Conservation (phyloP, 129 eudicot genomes). For the Ambrosia artemisiifolia region DNA sequence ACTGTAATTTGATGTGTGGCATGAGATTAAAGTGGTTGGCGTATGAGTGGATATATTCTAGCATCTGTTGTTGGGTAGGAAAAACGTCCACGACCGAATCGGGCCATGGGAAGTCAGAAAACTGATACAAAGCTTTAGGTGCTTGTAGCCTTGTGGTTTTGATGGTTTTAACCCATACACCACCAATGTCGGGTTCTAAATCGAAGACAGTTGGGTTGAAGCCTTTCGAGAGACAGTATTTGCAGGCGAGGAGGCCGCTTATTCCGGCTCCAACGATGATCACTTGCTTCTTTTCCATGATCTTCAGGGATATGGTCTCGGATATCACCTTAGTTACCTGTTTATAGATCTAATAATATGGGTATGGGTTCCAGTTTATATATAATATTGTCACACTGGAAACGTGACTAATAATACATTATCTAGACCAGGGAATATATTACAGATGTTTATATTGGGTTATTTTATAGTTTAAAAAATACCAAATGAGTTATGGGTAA, state of each 20-base stretch:
- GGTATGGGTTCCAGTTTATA: neutral
- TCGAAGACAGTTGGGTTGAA: constrained; percentile 60
- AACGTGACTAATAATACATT: neutral
- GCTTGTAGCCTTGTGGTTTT: constrained; percentile 55
- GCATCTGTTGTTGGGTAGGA: constrained; percentile 39
- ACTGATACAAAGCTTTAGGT: constrained; percentile 40
- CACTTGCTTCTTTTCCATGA: constrained; percentile 43
- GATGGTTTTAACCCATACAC: constrained; percentile 57
- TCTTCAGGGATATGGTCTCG: neutral
- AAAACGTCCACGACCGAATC: constrained; percentile 34
- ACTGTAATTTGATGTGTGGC: constrained; percentile 39
- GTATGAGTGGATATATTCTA: constrained; percentile 50
- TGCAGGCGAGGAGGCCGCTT: constrained; percentile 73
- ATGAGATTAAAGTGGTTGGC: constrained; percentile 48
- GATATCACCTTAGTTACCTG: neutral
- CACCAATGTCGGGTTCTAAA: constrained; percentile 46
- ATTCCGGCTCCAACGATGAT: constrained; percentile 67
- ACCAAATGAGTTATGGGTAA: no score
- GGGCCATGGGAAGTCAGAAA: constrained; percentile 78
- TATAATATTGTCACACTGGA: neutral
- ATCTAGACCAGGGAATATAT: neutral
- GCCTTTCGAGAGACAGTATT: constrained; percentile 51
- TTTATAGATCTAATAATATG: neutral
- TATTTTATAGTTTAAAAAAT: no score
- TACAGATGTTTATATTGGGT: no score